phyloP scores from a whole-genome alignment of 1,284 basidiomycete genomes.

The Ustilago crameri region DNA sequence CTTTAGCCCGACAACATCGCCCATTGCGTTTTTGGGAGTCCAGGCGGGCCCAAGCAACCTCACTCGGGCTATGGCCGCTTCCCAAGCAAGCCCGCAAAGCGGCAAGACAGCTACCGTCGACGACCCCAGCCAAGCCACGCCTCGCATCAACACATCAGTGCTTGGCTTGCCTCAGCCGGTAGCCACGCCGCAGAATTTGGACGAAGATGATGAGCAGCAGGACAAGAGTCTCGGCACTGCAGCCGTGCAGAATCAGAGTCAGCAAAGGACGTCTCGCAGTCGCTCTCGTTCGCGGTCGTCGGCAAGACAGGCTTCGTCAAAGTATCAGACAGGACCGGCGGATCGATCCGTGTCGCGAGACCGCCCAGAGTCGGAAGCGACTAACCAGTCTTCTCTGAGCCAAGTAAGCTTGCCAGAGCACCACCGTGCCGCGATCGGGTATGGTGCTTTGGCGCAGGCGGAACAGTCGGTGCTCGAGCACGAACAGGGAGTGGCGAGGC shows the following conservation, averaged over 20 bases:
- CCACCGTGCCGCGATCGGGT: conserved; percentile 48
- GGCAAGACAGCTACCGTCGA: conserved; percentile 18
- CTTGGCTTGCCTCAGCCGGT: conserved; percentile 33
- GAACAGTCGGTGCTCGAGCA: conserved; percentile 36
- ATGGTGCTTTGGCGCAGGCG: conserved; percentile 59
- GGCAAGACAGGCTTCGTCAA: conserved; percentile 7
- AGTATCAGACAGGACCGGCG: conserved; percentile 3
- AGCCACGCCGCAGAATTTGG: conserved; percentile 21
- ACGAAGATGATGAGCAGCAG: conserved; percentile 7
- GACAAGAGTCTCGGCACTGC: conserved; percentile 22
- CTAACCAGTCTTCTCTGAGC: conserved; percentile 30
- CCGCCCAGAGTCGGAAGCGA: conserved; percentile 28
- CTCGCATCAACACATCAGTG: conserved; percentile 28
- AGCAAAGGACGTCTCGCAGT: conserved; percentile 14
- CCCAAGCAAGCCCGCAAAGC: conserved; percentile 34
- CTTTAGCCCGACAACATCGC: conserved; percentile 38
- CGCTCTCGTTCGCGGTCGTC: conserved; percentile 31
- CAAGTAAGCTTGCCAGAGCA: conserved; percentile 36
- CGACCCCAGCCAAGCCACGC: conserved; percentile 46
- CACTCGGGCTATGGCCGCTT: conserved; percentile 38
- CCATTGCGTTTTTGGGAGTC: conserved; percentile 31
- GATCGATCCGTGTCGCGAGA: conserved; percentile 29
- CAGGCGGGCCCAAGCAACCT: conserved; percentile 50
- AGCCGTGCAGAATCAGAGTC: neutral
- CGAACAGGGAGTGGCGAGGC: conserved; percentile 14